Evolutionary conservation across 106 monocot genomes (phyloP), one percentile per base, ranked within the genome.

Genomic region (Phalaenopsis equestris): DNA sequence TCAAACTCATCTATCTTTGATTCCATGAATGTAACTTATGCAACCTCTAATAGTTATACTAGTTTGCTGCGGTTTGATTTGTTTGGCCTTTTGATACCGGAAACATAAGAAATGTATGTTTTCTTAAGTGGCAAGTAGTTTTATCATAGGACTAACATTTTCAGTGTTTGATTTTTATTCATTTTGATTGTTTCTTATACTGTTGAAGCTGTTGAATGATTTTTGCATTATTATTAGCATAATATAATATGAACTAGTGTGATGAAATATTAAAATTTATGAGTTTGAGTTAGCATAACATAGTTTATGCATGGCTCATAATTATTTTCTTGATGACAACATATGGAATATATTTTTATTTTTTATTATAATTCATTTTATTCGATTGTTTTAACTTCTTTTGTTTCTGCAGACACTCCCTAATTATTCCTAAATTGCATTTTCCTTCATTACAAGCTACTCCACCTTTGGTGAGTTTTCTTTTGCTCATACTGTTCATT

Each of bases 351-450:
- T 70, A 70, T 70, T 70, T 74, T 19, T 21, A 39, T 41, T 10
- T 3, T 48, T 30, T 52, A 49, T 49, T n/a, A 4, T 24, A 18
- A 76, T n/a, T 47, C 49, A 47, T 76, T 76, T 24, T 76, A 15
- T 19, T 76, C 30, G 49, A 42, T 6, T 75, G 42, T 72, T 37
- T 73, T 42, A 19, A 16, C 49, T 57, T 39, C 24, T 81, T 56
- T 6, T 47, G 42, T 57, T 76, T 80, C 43, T 87, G 78, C 73
- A 95, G 95, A 86, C 95, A 95, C 81, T 92, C 95, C 18, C 90
- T 95, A 83, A 75, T 95, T 58, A 92, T 95, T 84, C 90, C 95
- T 61, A 95, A 92, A 86, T 87, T 74, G 30, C 95, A 95, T 88
- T 92, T 83, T 83, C 80, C 90, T 76, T 89, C 95, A 1, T 79